Evolutionary conservation across 2,329 filamentous ascomycete genomes (phyloP).

Genomic region (Aspergillus awamori): DNA sequence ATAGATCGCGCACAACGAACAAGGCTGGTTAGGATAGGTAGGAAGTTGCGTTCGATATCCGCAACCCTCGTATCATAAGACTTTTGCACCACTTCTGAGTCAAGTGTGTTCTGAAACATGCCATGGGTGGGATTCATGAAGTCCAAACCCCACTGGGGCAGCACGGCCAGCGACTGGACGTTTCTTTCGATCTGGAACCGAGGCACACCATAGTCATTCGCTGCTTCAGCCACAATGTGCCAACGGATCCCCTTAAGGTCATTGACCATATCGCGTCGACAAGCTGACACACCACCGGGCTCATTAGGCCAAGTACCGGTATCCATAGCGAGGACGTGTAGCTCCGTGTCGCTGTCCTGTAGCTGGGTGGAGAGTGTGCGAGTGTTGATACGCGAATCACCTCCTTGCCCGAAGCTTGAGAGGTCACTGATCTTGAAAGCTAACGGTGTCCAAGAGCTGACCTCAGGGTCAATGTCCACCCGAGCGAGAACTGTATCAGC

Average conservation of each 20-base stretch:
- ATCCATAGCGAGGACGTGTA: slow-evolving; percentile 57
- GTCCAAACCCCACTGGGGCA: slow-evolving; percentile 59
- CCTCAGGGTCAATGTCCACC: slow-evolving; percentile 53
- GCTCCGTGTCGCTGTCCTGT: slow-evolving; percentile 49
- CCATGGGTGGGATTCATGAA: slow-evolving; percentile 56
- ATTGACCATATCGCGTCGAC: slow-evolving; percentile 58
- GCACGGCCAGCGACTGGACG: slow-evolving; percentile 55
- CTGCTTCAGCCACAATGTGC: slow-evolving; percentile 57
- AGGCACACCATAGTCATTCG: slow-evolving; percentile 58
- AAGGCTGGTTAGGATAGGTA: slow-evolving; percentile 53
- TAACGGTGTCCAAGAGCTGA: slow-evolving; percentile 55
- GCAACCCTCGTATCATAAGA: slow-evolving; percentile 44
- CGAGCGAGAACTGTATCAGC: slow-evolving; percentile 56
- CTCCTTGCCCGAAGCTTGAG: slow-evolving; percentile 55
- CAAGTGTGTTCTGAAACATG: slow-evolving; percentile 55
- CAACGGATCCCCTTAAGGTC: slow-evolving; percentile 56
- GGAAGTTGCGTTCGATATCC: slow-evolving; percentile 55
- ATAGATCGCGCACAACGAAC: slow-evolving; percentile 54
- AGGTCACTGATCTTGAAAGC: slow-evolving; percentile 55
- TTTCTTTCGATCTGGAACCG: slow-evolving; percentile 59
- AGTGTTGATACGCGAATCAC: slow-evolving; percentile 54
- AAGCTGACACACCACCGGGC: slow-evolving; percentile 58
- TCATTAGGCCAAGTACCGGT: slow-evolving; percentile 57
- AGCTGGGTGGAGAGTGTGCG: slow-evolving; percentile 34
- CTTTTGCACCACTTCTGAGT: slow-evolving; percentile 50